Conservation (phyloP, 306 rosid species). For the Prunus padus region DNA sequence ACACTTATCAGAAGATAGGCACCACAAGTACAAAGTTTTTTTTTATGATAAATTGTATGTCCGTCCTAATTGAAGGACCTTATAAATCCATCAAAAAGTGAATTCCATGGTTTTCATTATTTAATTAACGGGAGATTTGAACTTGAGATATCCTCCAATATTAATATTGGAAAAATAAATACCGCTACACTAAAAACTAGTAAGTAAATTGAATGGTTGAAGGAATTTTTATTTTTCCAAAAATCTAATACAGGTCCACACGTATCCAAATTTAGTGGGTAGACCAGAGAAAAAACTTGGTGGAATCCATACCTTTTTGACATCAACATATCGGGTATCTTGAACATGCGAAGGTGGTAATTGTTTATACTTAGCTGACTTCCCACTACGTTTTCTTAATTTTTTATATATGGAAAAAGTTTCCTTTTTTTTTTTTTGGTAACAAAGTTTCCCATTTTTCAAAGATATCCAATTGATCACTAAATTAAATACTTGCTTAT, state of each 20-base stretch:
- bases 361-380: neutral
- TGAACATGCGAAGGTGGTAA: neutral
- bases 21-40: neutral
- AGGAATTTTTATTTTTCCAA: neutral
- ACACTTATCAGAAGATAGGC: neutral
- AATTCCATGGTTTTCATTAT: no score
- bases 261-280: neutral
- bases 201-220: slow-evolving; percentile 7
- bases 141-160: no score
- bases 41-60: neutral
- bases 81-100: slow-evolving; percentile 5
- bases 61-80: slow-evolving; percentile 6
- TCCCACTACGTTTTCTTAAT: neutral
- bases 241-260: neutral
- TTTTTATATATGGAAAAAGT: neutral
- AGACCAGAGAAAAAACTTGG: neutral
- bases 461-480: neutral
- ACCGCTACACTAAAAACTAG: no score
- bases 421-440: no score
- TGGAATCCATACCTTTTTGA: neutral
- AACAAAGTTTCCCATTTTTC: neutral
- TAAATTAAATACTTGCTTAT: no score
- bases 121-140: no score
- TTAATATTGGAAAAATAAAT: no score
- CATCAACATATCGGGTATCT: neutral